phyloP scores from a whole-genome alignment of 768 basidiomycete genomes.

The Tricholoma matsutake region DNA sequence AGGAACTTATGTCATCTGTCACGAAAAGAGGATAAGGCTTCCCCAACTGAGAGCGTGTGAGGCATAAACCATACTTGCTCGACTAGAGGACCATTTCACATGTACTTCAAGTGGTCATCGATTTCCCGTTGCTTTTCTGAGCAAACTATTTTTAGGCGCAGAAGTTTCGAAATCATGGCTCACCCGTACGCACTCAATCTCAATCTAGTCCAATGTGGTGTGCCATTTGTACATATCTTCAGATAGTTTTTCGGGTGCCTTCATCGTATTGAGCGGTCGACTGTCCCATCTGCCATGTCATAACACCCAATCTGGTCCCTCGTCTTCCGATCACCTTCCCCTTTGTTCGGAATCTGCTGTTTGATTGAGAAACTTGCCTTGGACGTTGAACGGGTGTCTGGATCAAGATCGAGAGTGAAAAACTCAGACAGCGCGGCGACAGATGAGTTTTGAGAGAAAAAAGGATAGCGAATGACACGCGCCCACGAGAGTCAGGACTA shows the following conservation, averaged over 20 bases:
- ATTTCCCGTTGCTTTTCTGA: slow-evolving; percentile 1
- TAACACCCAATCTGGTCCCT: slow-evolving; percentile 50
- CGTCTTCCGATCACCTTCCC: slow-evolving; percentile 52
- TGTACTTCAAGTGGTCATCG: slow-evolving; percentile 52
- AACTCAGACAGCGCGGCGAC: slow-evolving; percentile 37
- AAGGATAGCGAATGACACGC: slow-evolving; percentile 26
- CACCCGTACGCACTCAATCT: slow-evolving; percentile 58
- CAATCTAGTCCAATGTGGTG: slow-evolving; percentile 60
- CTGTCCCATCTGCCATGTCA: slow-evolving; percentile 63
- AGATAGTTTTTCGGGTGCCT: slow-evolving; percentile 69
- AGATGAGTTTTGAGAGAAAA: slow-evolving; percentile 33
- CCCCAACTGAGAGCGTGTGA: slow-evolving; percentile 42
- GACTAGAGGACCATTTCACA: slow-evolving; percentile 62
- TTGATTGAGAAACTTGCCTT: slow-evolving; percentile 47
- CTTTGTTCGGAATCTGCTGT: slow-evolving; percentile 58
- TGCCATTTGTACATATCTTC: slow-evolving; percentile 59
- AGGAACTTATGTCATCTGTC: slow-evolving; percentile 39
- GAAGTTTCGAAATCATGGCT: slow-evolving; percentile 66
- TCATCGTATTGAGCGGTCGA: slow-evolving; percentile 59
- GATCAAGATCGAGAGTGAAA: not conserved
- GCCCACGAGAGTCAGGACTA: no score
- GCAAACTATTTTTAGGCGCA: slow-evolving; percentile 18
- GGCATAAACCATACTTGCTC: slow-evolving; percentile 38
- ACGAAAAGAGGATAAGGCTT: slow-evolving; percentile 41
- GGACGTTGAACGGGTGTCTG: slow-evolving; percentile 38